Evolutionary conservation across 2,329 filamentous ascomycete species (phyloP), one percentile per base, ranked within the genome.

Genomic region (Aspergillus chevalieri): DNA sequence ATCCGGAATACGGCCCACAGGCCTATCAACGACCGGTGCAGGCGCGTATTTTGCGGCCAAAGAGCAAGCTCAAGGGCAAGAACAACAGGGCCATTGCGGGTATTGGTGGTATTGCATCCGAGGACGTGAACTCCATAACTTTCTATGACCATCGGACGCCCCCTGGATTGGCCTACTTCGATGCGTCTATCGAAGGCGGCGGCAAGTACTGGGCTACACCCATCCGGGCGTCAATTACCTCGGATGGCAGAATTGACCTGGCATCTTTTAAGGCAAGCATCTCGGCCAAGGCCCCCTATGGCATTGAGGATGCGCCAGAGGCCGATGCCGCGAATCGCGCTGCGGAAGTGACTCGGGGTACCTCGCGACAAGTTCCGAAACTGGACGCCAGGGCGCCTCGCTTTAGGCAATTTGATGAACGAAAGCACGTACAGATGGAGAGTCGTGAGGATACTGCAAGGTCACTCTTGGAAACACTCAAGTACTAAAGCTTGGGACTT

Each of bases 1-100:
- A 85, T 60, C 79, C 82, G 2, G 62, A 77, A 26, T 78, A 78
- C 56, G 83, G 83, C 3, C 83, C 83, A 8, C 82, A 83, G 58
- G 66, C 66, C 2, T 59, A 69, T 24, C 71, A 71, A 21, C 60
- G 74, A 4, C 82, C 82, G 0, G 72, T 84, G 3, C 65, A 78
- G 52, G 79, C 81, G 4, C 80, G 83, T 53, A 74, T 85, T 17
- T 62, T 86, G 48, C 68, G 74, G 45, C 74, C 77, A 4, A 74
- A 69, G 62, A 63, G 61, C 43, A 61, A 64, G 34, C 62, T 63
- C 41, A 65, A 63, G 50, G 67, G 66, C 48, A 61, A 54, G 28
- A 52, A 52, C 38, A 58, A 58, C 9, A 67, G 62, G 51, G 67
- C 67, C 19, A 60, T 68, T 45, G 61, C 67, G 14, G 70, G 70